Percentiles rank a stretch among this genome's conserved stretches.
phyloP scores from a whole-genome alignment of 768 basidiomycete species.

The Lanmaoa rubissima region DNA sequence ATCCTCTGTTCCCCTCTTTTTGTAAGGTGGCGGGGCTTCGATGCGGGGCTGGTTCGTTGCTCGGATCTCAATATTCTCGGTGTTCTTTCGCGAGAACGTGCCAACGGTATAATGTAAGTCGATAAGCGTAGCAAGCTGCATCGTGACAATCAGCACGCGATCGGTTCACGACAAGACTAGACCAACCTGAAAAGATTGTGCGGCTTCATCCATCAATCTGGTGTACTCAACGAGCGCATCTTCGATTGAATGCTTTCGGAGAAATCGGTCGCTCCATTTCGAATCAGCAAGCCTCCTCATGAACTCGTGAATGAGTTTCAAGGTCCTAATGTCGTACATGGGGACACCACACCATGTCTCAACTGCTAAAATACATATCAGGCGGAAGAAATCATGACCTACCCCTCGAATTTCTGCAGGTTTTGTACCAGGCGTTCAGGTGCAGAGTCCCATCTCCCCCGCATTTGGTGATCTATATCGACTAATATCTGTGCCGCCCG shows the following conservation, averaged over 20 bases:
- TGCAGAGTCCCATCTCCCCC: slow-evolving; percentile 42
- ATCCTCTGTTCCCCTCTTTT: slow-evolving; percentile 1
- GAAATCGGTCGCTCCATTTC: slow-evolving; percentile 42
- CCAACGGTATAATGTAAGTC: slow-evolving; percentile 44
- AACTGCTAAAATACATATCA: background rate
- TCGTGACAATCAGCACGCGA: background rate
- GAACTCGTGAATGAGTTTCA: slow-evolving; percentile 39
- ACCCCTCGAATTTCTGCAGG: slow-evolving; percentile 42
- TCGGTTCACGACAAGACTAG: background rate
- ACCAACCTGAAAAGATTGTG: slow-evolving; percentile 45
- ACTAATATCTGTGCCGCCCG: slow-evolving; percentile 42
- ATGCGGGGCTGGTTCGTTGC: background rate
- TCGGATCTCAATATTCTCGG: background rate
- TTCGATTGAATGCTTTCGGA: slow-evolving; percentile 42
- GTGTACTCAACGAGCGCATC: slow-evolving; percentile 35
- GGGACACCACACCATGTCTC: background rate
- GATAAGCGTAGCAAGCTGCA: slow-evolving; percentile 45
- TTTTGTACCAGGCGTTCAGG: slow-evolving; percentile 40
- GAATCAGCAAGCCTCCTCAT: slow-evolving; percentile 38
- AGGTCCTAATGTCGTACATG: slow-evolving; percentile 28
- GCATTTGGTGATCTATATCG: slow-evolving; percentile 46
- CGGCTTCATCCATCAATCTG: slow-evolving; percentile 41
- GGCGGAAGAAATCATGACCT: slow-evolving; percentile 5
- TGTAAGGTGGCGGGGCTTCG: slow-evolving; percentile 25
- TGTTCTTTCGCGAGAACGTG: slow-evolving; percentile 10